A percentile compares a stretch with the other conserved stretches of the same genome.
These are phyloP conservation scores for Ganoderma multipileum DNA, from an alignment of 1,284 basidiomycete genomes.

Conservation along the genomic window DNA sequence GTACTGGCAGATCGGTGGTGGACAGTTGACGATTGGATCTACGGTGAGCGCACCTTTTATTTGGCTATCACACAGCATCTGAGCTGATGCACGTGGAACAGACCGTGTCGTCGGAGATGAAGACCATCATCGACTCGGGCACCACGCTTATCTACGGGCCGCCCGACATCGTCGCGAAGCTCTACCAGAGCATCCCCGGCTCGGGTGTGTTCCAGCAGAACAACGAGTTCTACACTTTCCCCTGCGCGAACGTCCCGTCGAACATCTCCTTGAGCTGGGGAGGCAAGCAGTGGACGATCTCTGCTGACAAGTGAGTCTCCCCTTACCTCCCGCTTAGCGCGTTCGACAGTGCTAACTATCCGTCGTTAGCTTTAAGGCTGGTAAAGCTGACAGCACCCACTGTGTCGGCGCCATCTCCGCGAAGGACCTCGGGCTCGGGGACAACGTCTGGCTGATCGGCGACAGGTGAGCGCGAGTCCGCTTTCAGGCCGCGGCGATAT, in stretches of 20 bases:
- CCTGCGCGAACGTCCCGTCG: conserved; percentile 34
- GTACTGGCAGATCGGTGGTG: conserved; percentile 40
- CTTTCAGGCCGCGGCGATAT: too few relatives aligned
- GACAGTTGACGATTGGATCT: conserved; percentile 29
- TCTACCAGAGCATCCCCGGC: conserved; percentile 55
- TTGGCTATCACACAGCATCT: neutral
- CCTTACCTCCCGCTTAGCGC: neutral
- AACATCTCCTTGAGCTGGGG: conserved; percentile 42
- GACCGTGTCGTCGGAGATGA: conserved; percentile 28
- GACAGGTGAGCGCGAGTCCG: neutral
- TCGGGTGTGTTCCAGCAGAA: conserved; percentile 38
- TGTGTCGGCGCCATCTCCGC: conserved; percentile 39
- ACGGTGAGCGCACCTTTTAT: conserved; percentile 27
- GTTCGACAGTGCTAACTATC: neutral
- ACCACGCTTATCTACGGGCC: conserved; percentile 62
- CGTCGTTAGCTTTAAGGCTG: conserved; percentile 35
- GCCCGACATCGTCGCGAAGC: conserved; percentile 45
- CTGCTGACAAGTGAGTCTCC: conserved; percentile 34
- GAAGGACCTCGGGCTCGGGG: conserved; percentile 34
- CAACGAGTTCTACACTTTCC: conserved; percentile 40
- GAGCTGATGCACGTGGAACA: conserved; percentile 27
- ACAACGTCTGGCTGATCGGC: conserved; percentile 8
- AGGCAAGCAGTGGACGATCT: conserved; percentile 39
- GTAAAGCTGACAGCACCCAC: conserved; percentile 24
- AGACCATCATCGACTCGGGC: conserved; percentile 50